A percentile compares a stretch with the other conserved stretches of the same genome.
phyloP scores from a whole-genome alignment of 768 basidiomycete species.

The Tephrocybe sp. region DNA sequence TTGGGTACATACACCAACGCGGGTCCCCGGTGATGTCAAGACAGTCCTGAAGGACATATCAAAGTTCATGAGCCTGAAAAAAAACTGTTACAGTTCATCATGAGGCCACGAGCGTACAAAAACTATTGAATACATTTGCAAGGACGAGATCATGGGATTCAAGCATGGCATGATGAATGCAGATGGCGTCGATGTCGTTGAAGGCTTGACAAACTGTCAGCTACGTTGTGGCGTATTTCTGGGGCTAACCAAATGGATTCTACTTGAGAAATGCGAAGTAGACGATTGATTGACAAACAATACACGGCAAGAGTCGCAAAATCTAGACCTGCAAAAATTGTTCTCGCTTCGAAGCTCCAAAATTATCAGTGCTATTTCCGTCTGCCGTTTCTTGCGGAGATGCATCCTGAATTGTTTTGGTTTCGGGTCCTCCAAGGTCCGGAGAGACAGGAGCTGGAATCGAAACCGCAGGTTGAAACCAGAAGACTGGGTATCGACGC shows the following conservation, averaged over 20 bases:
- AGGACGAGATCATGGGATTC: no score
- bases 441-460: conserved; percentile 17
- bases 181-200: no score
- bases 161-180: no score
- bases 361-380: conserved; percentile 3
- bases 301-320: not conserved
- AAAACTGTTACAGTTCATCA: no score
- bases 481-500: conserved; percentile 48
- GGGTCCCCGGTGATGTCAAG: no score
- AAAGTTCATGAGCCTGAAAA: no score
- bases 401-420: not conserved
- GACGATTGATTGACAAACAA: not conserved
- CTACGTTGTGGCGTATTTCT: not conserved
- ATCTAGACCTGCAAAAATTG: conserved; percentile 6
- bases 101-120: no score
- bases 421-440: conserved; percentile 15
- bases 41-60: no score
- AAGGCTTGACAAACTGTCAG: no score
- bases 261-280: not conserved
- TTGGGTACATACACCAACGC: no score
- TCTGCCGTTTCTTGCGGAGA: not conserved
- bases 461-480: conserved; percentile 33
- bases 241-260: not conserved
- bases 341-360: conserved; percentile 7
- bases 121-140: no score